Evolutionary conservation across 169 alveolate species (phyloP).

Genomic region (Plasmodium knowlesi): DNA sequence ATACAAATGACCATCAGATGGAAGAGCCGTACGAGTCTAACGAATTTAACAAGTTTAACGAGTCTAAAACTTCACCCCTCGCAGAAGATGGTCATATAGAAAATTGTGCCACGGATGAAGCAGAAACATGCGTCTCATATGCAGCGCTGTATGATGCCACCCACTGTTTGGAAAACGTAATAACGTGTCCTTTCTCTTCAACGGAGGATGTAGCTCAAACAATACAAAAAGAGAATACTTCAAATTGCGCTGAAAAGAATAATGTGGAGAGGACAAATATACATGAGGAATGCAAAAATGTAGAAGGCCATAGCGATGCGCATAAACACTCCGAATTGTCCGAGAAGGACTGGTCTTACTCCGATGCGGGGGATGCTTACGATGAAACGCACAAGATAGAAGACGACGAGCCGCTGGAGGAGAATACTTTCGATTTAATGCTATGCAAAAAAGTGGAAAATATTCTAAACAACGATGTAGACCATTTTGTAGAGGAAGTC

Average conservation of each 20-base stretch:
- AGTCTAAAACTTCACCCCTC: background rate
- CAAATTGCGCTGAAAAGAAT: background rate
- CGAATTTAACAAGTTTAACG: background rate
- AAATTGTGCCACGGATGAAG: background rate
- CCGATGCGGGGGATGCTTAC: background rate
- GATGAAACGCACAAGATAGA: background rate
- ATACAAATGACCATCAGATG: background rate
- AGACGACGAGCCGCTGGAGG: background rate
- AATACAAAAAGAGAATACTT: background rate
- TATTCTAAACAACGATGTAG: slow-evolving; percentile 43
- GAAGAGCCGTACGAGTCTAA: background rate
- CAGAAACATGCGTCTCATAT: background rate
- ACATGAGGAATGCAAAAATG: background rate
- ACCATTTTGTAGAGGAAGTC: slow-evolving; percentile 34
- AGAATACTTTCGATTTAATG: slow-evolving; percentile 20
- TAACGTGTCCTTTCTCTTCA: background rate
- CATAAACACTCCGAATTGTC: background rate
- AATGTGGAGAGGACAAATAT: background rate
- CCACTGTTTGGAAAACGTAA: background rate
- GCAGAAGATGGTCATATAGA: background rate
- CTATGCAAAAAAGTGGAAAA: slow-evolving; percentile 28
- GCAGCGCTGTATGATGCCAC: background rate
- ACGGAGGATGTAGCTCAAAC: background rate
- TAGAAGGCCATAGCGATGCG: background rate
- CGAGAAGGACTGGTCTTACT: no score